These are phyloP conservation scores for Pugionium cornutum DNA, from an alignment of 345 rosid genomes.

Conservation along the genomic window DNA sequence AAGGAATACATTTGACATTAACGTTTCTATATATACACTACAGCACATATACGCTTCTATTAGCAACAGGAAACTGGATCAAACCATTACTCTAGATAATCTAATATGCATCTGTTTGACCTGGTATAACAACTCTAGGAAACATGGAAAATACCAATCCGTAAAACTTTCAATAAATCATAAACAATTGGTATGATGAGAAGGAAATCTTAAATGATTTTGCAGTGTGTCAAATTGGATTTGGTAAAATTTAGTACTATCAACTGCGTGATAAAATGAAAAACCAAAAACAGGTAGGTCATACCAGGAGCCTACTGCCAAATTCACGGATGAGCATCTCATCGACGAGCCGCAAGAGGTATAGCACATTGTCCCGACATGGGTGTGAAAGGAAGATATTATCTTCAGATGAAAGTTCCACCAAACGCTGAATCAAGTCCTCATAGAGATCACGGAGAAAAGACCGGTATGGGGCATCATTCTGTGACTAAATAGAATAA, in stretches of 20 bases:
- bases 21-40: conserved; percentile 1
- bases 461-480: conserved; percentile 51
- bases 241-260: conserved; percentile 19
- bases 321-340: conserved; percentile 87
- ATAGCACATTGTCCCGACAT: conserved; percentile 87
- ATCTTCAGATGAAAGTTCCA: conserved; percentile 71
- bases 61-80: conserved; percentile 15
- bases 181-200: conserved; percentile 11
- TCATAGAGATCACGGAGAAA: conserved; percentile 76
- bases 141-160: conserved; percentile 14
- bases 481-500: conserved; percentile 49
- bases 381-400: conserved; percentile 85
- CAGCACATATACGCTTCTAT: conserved; percentile 9
- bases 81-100: conserved; percentile 26
- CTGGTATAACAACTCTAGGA: conserved; percentile 15
- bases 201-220: conserved; percentile 1
- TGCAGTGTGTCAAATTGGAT: conserved; percentile 15
- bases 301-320: conserved; percentile 76
- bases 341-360: conserved; percentile 72
- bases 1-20: conserved; percentile 40
- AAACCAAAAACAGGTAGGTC: conserved; percentile 25
- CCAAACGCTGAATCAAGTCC: conserved; percentile 70
- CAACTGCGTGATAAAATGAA: conserved; percentile 10
- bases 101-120: conserved; percentile 13
- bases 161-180: conserved; percentile 14